Evolutionary conservation across 75 land plant species (phyloP).

Genomic region (Cryptomeria japonica): DNA sequence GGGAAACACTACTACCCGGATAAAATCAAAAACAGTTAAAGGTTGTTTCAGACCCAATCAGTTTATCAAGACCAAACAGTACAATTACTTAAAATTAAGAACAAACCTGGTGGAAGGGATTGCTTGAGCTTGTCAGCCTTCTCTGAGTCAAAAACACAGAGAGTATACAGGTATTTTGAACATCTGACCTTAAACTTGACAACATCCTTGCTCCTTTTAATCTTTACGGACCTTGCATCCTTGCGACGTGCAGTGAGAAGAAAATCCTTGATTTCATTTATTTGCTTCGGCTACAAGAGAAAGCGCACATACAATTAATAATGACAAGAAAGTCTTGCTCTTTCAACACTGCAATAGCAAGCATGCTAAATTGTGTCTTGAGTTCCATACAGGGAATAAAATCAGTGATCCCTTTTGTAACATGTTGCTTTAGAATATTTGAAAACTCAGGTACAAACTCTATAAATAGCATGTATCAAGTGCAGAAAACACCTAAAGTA

Average conservation of each 20-base stretch:
- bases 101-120: slow-evolving; percentile 82
- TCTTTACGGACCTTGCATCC: slow-evolving; percentile 87
- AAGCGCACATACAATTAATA: background rate
- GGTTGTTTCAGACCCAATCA: too few species aligned
- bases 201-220: slow-evolving; percentile 80
- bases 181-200: slow-evolving; percentile 94
- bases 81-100: background rate
- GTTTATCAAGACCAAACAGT: background rate
- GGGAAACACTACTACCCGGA: too few species aligned
- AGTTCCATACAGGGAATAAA: background rate
- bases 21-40: too few species aligned
- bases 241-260: slow-evolving; percentile 89
- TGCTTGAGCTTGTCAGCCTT: slow-evolving; percentile 94
- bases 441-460: background rate
- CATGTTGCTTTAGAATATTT: background rate
- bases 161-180: slow-evolving; percentile 82
- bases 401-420: background rate
- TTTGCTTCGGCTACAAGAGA: slow-evolving; percentile 71
- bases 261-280: slow-evolving; percentile 92
- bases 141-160: slow-evolving; percentile 78
- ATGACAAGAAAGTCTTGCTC: background rate
- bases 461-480: background rate
- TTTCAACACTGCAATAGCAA: background rate
- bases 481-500: background rate
- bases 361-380: background rate